Evolutionary conservation across 331 rosid genomes (phyloP), one percentile per base, ranked within the genome.

Genomic region (Pyrus hybrid): DNA sequence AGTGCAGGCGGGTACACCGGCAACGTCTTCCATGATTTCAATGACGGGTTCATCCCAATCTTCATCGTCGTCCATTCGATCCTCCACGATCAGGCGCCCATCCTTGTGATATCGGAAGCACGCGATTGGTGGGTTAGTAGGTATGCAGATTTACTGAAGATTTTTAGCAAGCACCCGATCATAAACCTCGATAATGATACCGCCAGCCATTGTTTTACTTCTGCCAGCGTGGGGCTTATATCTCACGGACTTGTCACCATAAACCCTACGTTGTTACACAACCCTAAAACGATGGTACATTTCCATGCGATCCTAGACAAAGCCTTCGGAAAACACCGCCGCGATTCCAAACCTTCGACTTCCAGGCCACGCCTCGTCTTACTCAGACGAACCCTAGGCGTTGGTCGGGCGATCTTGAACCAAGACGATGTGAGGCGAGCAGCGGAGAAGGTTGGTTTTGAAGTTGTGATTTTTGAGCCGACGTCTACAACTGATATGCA

Each of bases 11-110:
- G 93, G 32, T 88, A 83, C 85, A 87, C 82, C 1, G 93, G 90
- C 25, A 90, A 92, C 82, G 81, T 85, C 69, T 92, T 82, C 67
- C 97, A 92, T 18, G 91, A 88, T 5, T 82, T 90, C 64, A 84
- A 85, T 0, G 93, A 88, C 13, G 91, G 81, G 45, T 78, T 92
- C 76, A 78, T 90, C 51, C 92, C 87, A 0, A 76, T 83, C 53
- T 88, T 26, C 77, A 89, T 87, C 79, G 85, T 91, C 62, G 28
- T 82, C 54, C 78, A 69, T 7, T 67, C 82, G 2, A 11, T 76
- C 2, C 80, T 75, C 35, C 72, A n/a, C 4, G 29, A 68, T 8
- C 87, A 73, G 68, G 78, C 84, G 7, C 63, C 85, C 0, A 35
- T 82, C 12, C 85, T 88, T 0, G 90, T 86, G 30, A 57, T 92